Conservation (phyloP, 2,329 filamentous ascomycete species). For the Macrophomina pseudophaseolina region DNA sequence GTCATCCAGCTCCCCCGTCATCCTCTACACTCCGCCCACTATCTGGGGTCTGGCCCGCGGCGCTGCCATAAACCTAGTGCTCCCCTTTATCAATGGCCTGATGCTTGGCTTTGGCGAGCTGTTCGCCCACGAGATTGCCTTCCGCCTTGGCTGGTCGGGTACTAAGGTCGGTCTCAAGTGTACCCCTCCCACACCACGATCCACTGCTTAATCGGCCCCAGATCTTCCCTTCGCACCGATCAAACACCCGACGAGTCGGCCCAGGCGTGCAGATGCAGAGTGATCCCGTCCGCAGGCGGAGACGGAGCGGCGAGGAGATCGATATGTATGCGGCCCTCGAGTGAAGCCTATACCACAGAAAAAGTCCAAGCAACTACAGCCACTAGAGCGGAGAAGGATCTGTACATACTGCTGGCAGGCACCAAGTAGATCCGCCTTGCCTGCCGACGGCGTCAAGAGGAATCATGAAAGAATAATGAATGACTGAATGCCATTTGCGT, state of each 20-base stretch:
- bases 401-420: conserved; percentile 23
- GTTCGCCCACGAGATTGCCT: conserved; percentile 94
- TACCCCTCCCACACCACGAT: background rate
- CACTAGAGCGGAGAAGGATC: conserved; percentile 20
- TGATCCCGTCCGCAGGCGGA: conserved; percentile 62
- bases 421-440: conserved; percentile 13
- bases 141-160: conserved; percentile 87
- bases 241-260: conserved; percentile 68
- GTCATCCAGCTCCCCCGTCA: conserved; percentile 68
- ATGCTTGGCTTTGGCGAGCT: conserved; percentile 98
- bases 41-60: conserved; percentile 84
- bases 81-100: conserved; percentile 96
- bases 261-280: conserved; percentile 83
- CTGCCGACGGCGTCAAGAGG: conserved; percentile 2
- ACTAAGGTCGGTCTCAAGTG: conserved; percentile 72
- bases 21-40: conserved; percentile 88
- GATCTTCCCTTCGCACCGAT: conserved; percentile 66
- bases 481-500: background rate
- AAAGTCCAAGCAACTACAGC: background rate
- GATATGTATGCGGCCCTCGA: conserved; percentile 73
- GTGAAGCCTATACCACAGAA: conserved; percentile 41
- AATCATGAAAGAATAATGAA: conserved; percentile 23
- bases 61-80: conserved; percentile 90
- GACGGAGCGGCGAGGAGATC: conserved; percentile 60
- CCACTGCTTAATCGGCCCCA: conserved; percentile 34